Evolutionary conservation across 495 filamentous ascomycete species (phyloP), one percentile per base, ranked within the genome.

Genomic region (Recurvomyces mirabilis): DNA sequence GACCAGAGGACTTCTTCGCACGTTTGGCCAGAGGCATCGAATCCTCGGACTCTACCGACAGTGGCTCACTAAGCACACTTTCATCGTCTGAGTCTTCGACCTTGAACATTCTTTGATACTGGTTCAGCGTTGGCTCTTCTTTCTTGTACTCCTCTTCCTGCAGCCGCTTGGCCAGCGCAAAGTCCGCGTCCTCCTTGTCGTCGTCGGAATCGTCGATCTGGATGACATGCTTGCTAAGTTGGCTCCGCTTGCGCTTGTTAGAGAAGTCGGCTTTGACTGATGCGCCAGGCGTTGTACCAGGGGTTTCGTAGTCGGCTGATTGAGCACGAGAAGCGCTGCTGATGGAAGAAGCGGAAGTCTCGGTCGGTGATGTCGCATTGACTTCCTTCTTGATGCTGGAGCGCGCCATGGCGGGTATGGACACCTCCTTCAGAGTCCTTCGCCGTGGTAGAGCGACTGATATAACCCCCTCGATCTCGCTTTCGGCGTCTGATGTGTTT

Each of bases 241-340:
- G 39, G 23, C 51, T 47, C 29, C 53, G 47, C 57, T 63, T 54
- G 49, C 51, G 48, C 46, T 66, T 55, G 20, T 14, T 41, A 33
- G 26, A 39, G 20, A 43, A 19, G 14, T 41, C 56, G 32, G 35
- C 60, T 62, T 63, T 32, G 0, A 82, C 77, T 7, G 82, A 82
- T 4, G 69, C 71, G 21, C 68, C 65, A 47, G 75, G 70, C 57
- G 84, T 91, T 11, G 86, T 94, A 17, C 75, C 79, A 7, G 85
- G 84, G 4, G 87, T 94, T 31, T 77, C 77, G 53, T 74, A 78
- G 21, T 75, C 78, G 38, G 70, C 77, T 5, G 69, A 75, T 1
- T 71, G 72, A 29, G 71, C 65, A 13, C 55, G 43, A 25, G 52
- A 49, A 0, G 58, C 49, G 19, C 57, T 62, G 5, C 58, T 65